Base-by-base conservation (phyloP, 1,139 yeast species). In the Hemisphaericaspora subhashii region DNA sequence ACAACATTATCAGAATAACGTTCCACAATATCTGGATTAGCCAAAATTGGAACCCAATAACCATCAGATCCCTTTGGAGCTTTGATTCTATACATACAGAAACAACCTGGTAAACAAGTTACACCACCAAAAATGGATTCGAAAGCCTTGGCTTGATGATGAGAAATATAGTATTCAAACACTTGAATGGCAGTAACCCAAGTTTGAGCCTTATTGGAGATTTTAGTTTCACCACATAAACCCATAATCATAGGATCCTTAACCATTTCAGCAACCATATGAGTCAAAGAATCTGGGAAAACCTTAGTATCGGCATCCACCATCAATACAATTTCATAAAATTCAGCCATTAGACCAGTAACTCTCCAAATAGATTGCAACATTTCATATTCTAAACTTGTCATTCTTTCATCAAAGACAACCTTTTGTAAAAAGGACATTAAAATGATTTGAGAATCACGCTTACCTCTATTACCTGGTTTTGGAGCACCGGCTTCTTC, bases 141-240 rank as follows among this genome's bases (percentile, higher is more conserved):
- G 62, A 92, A 92, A 0, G 97, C 96, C 62, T 92, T 92, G 2
- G 97, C 82, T 58, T 87, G 96, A 64, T 92, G 98, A 66, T 92
- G 98, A 1, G 98, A 89, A 48, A 92, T 87, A 61, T 83, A 92
- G 60, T 92, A 92, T 60, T 92, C 98, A 59, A 92, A 92, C 25
- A 92, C 98, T 65, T 92, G 98, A 54, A 92, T 90, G 40, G 87
- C 85, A 1, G 97, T 86, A 8, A 90, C 96, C 96, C 97, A 92
- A 5, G 92, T 78, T 46, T 79, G 81, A 4, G 77, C 64, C 60
- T 92, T 92, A 62, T 92, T 92, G 6, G 95, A 81, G 55, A 92
- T 92, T 64, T 89, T 90, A 0, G 98, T 92, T 61, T 92, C 98
- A 36, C 98, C 98, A 72, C 98, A 92, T 33, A 92, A 70, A 3